Percentiles rank a stretch among this genome's conserved stretches.
These are phyloP conservation scores for Fistulinella cinereoalba DNA, from an alignment of 1,284 basidiomycete species.

Conservation along the genomic window DNA sequence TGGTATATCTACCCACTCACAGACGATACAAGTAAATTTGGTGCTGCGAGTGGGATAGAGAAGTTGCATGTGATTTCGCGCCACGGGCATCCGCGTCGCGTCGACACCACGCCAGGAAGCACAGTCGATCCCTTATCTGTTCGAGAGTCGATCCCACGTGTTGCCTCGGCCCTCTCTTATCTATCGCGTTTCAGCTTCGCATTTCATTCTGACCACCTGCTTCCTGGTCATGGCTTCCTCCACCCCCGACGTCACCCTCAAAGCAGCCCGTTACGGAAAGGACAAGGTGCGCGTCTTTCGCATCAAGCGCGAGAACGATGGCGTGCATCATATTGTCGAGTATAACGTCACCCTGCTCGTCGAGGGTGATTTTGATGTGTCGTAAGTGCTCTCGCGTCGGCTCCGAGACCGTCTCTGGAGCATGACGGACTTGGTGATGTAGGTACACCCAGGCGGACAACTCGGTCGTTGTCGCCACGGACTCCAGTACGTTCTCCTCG, in stretches of 20 bases:
- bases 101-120: too few species aligned
- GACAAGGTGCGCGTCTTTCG: slow-evolving; percentile 83
- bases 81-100: too few species aligned
- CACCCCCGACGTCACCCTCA: slow-evolving; percentile 30
- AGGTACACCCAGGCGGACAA: slow-evolving; percentile 87
- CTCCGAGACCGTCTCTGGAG: neutral
- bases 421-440: neutral
- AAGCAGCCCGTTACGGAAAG: slow-evolving; percentile 76
- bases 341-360: slow-evolving; percentile 77
- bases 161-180: neutral
- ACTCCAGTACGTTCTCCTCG: slow-evolving; percentile 62
- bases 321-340: slow-evolving; percentile 72
- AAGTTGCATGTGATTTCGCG: too few species aligned
- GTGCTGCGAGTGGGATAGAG: too few species aligned
- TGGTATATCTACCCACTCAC: too few species aligned
- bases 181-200: neutral
- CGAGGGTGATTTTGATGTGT: slow-evolving; percentile 75
- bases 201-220: neutral
- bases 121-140: too few species aligned
- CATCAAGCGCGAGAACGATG: slow-evolving; percentile 66
- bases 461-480: slow-evolving; percentile 81
- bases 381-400: slow-evolving; percentile 40
- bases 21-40: too few species aligned
- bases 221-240: neutral
- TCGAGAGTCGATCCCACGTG: too few species aligned